Conservation (phyloP, 257 asterid genomes). For the Rubia yunnanensis region DNA sequence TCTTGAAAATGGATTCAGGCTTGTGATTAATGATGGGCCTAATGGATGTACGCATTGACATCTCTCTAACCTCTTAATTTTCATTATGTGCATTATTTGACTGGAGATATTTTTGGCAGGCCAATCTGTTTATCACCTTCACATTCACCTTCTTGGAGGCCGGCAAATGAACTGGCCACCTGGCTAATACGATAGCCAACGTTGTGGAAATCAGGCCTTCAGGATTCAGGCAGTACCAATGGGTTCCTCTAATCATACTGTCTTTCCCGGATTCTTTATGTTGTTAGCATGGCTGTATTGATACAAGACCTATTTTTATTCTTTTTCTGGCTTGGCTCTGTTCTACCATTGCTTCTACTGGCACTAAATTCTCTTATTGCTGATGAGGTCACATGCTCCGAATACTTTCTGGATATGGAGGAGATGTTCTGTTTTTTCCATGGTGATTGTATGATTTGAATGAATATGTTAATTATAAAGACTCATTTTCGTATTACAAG, state of each 20-base stretch:
- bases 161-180: constrained; percentile 99
- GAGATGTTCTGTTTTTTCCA: too few species aligned
- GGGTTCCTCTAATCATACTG: neutral
- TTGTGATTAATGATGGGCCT: constrained; percentile 87
- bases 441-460: too few species aligned
- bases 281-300: neutral
- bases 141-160: constrained; percentile 86
- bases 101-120: constrained; percentile 30
- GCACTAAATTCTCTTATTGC: neutral
- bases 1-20: constrained; percentile 73
- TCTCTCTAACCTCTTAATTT: neutral
- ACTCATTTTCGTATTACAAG: too few species aligned
- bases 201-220: neutral
- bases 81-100: neutral
- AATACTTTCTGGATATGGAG: neutral
- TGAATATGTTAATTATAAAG: too few species aligned
- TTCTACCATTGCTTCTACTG: too few species aligned
- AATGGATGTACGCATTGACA: constrained; percentile 50
- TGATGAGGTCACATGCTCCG: neutral
- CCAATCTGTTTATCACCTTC: constrained; percentile 90
- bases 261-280: neutral
- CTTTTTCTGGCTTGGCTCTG: neutral
- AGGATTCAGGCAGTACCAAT: neutral
- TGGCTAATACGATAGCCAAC: constrained; percentile 55
- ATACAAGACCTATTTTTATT: neutral